phyloP scores from a whole-genome alignment of 257 asterid genomes.

The Lycium ferocissimum region DNA sequence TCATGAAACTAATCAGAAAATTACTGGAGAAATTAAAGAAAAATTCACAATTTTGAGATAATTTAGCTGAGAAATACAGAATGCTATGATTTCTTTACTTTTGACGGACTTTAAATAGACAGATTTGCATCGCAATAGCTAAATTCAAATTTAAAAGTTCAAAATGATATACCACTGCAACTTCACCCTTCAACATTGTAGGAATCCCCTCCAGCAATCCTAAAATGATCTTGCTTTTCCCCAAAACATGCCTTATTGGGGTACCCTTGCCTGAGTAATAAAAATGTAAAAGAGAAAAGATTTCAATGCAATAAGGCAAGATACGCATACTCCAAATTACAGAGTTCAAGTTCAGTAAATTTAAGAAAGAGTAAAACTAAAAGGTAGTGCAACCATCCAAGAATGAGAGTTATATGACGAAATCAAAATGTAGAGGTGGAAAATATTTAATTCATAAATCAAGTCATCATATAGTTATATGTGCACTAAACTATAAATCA shows the following conservation, averaged over 20 bases:
- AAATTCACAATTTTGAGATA: neutral
- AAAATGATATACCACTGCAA: conserved; percentile 71
- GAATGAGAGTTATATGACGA: neutral
- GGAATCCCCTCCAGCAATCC: conserved; percentile 94
- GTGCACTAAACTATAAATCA: neutral
- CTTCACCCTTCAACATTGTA: conserved; percentile 88
- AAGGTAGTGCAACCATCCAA: neutral
- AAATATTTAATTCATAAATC: neutral
- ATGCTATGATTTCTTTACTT: neutral
- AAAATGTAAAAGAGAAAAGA: conserved; percentile 26
- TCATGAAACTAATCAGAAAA: neutral
- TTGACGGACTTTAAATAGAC: neutral
- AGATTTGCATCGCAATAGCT: neutral
- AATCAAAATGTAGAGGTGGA: neutral
- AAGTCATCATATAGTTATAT: neutral
- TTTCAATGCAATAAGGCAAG: conserved; percentile 22
- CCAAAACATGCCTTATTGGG: conserved; percentile 82
- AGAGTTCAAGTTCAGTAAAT: neutral
- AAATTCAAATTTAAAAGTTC: conserved; percentile 3
- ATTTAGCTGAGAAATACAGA: neutral
- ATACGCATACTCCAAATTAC: neutral
- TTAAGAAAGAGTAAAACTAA: conserved; percentile 4
- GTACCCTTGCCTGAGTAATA: conserved; percentile 66
- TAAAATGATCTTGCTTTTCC: conserved; percentile 84
- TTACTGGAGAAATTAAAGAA: neutral